phyloP scores from a whole-genome alignment of 352 stramenopile species.

The Pythium phragmitis region DNA sequence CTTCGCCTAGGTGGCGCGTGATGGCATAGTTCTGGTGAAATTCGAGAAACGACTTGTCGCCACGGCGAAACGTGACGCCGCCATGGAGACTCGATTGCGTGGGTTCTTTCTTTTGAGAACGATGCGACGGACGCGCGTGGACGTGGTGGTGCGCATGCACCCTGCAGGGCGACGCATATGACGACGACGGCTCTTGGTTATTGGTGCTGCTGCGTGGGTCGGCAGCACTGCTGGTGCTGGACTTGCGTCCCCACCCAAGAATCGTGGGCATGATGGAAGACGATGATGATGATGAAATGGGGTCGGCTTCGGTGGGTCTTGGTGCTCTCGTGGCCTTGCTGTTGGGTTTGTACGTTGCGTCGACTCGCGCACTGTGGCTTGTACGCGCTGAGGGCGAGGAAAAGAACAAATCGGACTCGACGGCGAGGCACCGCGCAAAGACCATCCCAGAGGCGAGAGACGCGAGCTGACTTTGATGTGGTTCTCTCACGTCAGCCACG shows the following conservation, averaged over 20 bases:
- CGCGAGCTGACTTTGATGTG: background rate
- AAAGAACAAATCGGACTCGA: slow-evolving; percentile 29
- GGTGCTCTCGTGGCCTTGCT: slow-evolving; percentile 1
- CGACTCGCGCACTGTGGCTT: slow-evolving; percentile 13
- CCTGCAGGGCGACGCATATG: background rate
- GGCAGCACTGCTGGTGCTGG: background rate
- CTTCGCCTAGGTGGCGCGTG: slow-evolving; percentile 75
- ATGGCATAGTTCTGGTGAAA: slow-evolving; percentile 85
- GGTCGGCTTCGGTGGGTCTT: background rate
- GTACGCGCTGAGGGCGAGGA: slow-evolving; percentile 11
- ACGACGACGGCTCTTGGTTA: slow-evolving; percentile 11
- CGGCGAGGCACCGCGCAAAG: slow-evolving; percentile 25
- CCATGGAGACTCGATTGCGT: background rate
- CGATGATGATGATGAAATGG: background rate
- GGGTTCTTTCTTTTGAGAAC: background rate
- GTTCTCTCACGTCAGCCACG: background rate
- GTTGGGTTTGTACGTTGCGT: background rate
- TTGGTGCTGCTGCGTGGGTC: background rate
- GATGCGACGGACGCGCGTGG: background rate
- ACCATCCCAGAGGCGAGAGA: slow-evolving; percentile 20
- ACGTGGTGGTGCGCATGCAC: slow-evolving; percentile 16
- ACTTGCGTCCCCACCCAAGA: slow-evolving; percentile 20
- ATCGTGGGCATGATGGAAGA: slow-evolving; percentile 23
- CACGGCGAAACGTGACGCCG: slow-evolving; percentile 47
- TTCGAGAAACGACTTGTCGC: slow-evolving; percentile 79